A percentile compares a stretch with the other conserved stretches of the same genome.
phyloP scores from a whole-genome alignment of 2,329 filamentous ascomycete genomes.

The Sclerotinia subarctica region DNA sequence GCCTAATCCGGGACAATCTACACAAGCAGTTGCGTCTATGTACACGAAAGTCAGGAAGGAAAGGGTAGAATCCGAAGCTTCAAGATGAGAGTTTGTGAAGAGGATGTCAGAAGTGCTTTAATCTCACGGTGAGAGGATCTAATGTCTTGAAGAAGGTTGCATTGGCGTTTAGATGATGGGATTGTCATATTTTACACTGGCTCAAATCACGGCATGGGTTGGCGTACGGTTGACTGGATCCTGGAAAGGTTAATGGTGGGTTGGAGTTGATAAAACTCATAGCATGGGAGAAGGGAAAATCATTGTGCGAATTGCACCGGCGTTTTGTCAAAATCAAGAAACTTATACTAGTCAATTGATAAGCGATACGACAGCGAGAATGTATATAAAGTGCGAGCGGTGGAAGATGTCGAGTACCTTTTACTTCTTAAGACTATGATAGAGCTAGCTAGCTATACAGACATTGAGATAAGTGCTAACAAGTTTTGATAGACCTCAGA shows the following conservation, averaged over 20 bases:
- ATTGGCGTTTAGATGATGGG: slow-evolving; percentile 15
- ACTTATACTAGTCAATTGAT: slow-evolving; percentile 2
- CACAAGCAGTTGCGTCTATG: slow-evolving; percentile 33
- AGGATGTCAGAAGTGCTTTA: neutral
- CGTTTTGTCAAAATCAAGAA: slow-evolving; percentile 9
- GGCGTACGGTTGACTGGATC: slow-evolving; percentile 6
- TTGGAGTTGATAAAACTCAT: slow-evolving; percentile 13
- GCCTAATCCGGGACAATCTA: slow-evolving; percentile 34
- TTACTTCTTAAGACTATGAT: neutral
- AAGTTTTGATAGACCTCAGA: neutral
- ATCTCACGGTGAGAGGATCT: neutral
- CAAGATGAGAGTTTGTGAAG: slow-evolving; percentile 5
- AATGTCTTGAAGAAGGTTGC: slow-evolving; percentile 12
- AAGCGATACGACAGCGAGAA: slow-evolving; percentile 9
- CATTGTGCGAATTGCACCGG: slow-evolving; percentile 13
- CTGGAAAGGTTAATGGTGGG: slow-evolving; percentile 1
- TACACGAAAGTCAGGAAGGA: slow-evolving; percentile 34
- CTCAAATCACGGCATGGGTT: slow-evolving; percentile 14
- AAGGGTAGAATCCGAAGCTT: slow-evolving; percentile 15
- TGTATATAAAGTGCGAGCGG: slow-evolving; percentile 5
- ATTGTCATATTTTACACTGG: slow-evolving; percentile 7
- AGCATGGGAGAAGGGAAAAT: slow-evolving; percentile 2
- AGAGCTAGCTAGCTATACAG: slow-evolving; percentile 11
- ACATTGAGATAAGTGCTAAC: neutral
- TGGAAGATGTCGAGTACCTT: neutral